Conservation (phyloP, 108 stramenopile species). For the Fistulifera solaris region DNA sequence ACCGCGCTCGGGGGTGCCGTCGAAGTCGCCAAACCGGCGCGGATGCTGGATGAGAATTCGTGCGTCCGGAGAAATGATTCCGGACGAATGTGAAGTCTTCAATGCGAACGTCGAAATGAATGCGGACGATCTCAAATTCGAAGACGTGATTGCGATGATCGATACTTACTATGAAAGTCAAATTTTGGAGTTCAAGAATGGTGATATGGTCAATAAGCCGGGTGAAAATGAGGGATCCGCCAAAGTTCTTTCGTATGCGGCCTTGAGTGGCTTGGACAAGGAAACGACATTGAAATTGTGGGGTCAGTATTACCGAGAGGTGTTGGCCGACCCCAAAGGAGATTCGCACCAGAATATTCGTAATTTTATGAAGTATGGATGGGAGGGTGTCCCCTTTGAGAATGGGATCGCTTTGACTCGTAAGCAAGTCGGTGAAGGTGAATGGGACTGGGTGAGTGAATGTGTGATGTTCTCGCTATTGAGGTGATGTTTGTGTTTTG, state of each 20-base stretch:
- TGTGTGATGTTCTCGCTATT: too few relatives aligned
- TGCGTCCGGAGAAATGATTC: constrained; percentile 74
- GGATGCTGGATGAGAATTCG: constrained; percentile 80
- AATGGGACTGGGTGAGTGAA: constrained; percentile 67
- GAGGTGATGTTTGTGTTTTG: too few relatives aligned
- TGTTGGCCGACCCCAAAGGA: constrained; percentile 64
- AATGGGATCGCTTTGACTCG: constrained; percentile 81
- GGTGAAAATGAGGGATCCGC: constrained; percentile 85
- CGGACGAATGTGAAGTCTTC: constrained; percentile 64
- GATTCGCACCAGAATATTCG: constrained; percentile 76
- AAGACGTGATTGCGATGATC: constrained; percentile 74
- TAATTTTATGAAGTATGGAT: constrained; percentile 74
- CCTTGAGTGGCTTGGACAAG: constrained; percentile 70
- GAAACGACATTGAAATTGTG: constrained; percentile 73
- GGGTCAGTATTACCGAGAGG: constrained; percentile 85
- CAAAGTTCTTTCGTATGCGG: constrained; percentile 75
- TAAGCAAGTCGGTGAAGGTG: constrained; percentile 60
- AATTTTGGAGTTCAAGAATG: constrained; percentile 77
- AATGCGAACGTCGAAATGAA: constrained; percentile 83
- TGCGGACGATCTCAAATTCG: constrained; percentile 58
- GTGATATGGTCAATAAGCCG: constrained; percentile 61
- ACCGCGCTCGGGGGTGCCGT: constrained; percentile 77
- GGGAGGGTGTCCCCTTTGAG: constrained; percentile 79
- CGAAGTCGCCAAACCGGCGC: constrained; percentile 56
- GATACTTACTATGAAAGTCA: constrained; percentile 68